Percentiles rank a stretch among this genome's conserved stretches.
These are phyloP conservation scores for Puccinia triticina DNA, from an alignment of 1,284 basidiomycete species.

Conservation along the genomic window DNA sequence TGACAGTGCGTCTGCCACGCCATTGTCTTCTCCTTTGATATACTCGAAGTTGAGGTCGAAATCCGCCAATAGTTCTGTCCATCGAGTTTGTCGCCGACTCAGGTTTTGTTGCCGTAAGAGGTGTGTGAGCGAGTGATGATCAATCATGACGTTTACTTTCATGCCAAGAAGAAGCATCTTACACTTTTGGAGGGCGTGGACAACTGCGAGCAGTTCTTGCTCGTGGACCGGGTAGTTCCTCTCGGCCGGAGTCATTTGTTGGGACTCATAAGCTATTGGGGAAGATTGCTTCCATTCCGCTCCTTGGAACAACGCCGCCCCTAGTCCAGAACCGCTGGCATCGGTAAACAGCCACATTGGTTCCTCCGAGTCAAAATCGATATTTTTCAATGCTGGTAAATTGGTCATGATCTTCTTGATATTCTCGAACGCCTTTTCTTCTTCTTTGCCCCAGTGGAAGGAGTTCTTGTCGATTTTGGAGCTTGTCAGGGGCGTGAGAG, in stretches of 20 bases:
- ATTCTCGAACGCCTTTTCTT: no score
- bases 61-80: not conserved
- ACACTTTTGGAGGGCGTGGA: no score
- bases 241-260: not conserved
- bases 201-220: no score
- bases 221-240: no score
- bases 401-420: not conserved
- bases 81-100: not conserved
- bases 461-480: no score
- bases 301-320: conserved; percentile 15
- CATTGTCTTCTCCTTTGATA: not conserved
- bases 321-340: not conserved
- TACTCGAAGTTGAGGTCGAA: not conserved
- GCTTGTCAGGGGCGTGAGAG: no score
- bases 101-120: no score
- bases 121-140: no score
- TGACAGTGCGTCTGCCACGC: not conserved
- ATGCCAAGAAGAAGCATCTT: no score
- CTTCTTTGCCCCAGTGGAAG: no score
- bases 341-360: not conserved
- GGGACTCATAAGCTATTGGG: not conserved
- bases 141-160: no score
- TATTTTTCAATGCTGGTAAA: not conserved
- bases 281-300: not conserved
- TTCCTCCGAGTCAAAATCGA: not conserved